Conservation (phyloP, 257 asterid genomes). For the Fraxinus quadrangulata region DNA sequence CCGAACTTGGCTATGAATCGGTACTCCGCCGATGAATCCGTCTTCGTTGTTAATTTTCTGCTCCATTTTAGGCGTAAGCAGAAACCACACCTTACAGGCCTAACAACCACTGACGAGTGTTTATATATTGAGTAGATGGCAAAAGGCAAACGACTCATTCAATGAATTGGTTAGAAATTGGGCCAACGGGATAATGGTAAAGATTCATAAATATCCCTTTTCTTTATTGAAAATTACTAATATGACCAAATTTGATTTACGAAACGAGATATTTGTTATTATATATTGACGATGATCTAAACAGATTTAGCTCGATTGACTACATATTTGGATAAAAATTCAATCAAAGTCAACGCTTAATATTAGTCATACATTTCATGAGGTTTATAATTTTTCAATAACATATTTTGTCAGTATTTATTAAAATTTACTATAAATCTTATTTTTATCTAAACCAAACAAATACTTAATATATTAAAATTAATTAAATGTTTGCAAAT, state of each 20-base stretch:
- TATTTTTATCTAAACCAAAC: too few species aligned
- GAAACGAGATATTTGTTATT: background rate
- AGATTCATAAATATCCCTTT: background rate
- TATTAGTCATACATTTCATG: too few species aligned
- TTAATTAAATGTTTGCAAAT: too few species aligned
- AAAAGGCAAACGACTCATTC: background rate
- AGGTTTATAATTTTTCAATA: too few species aligned
- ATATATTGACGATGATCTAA: background rate
- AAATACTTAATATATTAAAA: too few species aligned
- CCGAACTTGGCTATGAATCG: constrained; percentile 13
- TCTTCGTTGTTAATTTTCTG: background rate
- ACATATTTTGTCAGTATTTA: too few species aligned
- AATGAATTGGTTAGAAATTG: background rate
- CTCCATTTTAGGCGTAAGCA: background rate
- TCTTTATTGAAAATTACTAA: background rate
- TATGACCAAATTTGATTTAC: background rate
- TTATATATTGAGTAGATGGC: background rate
- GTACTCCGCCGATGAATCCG: background rate
- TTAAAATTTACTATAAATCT: too few species aligned
- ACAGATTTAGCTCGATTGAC: too few species aligned
- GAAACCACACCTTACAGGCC: background rate
- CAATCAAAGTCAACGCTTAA: too few species aligned
- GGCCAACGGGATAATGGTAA: background rate
- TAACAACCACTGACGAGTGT: background rate
- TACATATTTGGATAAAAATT: too few species aligned